These are phyloP conservation scores for Fusarium torulosum DNA, from an alignment of 2,329 filamentous ascomycete genomes.

Conservation along the genomic window DNA sequence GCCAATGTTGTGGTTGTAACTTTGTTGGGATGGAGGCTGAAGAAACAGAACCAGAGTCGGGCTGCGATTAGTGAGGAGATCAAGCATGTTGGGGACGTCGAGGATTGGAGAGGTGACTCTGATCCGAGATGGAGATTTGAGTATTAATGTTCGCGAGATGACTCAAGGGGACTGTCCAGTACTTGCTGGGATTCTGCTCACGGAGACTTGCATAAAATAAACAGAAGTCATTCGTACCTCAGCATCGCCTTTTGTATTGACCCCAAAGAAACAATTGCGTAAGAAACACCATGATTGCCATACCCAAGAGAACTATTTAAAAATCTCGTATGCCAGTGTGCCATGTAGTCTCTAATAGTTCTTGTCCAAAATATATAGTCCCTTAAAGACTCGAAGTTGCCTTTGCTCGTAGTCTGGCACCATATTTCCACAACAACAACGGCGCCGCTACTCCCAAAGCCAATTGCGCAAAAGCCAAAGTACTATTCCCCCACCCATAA, in stretches of 20 bases:
- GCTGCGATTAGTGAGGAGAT: slow-evolving; percentile 58
- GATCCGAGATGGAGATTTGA: slow-evolving; percentile 77
- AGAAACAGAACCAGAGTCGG: slow-evolving; percentile 68
- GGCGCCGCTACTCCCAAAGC: slow-evolving; percentile 54
- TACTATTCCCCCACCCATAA: slow-evolving; percentile 56
- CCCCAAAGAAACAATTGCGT: no score
- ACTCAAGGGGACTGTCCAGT: no score
- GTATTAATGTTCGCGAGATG: slow-evolving; percentile 47
- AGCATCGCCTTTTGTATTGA: no score
- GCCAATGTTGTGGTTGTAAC: slow-evolving; percentile 68
- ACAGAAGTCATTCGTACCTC: no score
- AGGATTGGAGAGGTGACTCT: slow-evolving; percentile 71
- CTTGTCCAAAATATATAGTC: neutral
- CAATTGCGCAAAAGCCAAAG: slow-evolving; percentile 56
- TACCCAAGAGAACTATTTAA: neutral
- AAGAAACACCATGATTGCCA: neutral
- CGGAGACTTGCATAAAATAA: no score
- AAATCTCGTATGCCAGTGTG: no score
- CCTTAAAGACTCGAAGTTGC: slow-evolving; percentile 16
- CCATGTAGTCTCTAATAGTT: neutral
- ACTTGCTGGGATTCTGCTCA: neutral
- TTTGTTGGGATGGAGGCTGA: slow-evolving; percentile 66
- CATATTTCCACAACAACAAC: slow-evolving; percentile 57
- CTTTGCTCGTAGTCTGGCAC: slow-evolving; percentile 49
- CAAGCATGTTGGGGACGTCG: slow-evolving; percentile 62